Evolutionary conservation across 2,329 filamentous ascomycete genomes (phyloP), one percentile per base, ranked within the genome.

Genomic region (Penicillium sp.): DNA sequence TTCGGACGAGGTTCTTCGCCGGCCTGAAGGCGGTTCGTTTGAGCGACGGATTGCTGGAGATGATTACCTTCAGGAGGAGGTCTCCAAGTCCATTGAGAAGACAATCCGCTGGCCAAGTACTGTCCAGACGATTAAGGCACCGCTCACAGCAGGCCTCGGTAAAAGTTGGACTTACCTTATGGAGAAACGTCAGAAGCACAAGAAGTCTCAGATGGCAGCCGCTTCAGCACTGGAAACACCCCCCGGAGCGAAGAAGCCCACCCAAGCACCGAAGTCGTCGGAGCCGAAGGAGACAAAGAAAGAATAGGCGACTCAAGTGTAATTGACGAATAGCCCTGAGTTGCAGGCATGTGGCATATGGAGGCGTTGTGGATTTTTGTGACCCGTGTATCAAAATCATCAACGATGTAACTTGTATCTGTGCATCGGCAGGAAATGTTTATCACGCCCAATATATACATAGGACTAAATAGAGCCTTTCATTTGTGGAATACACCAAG

Each of bases 21-120:
- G 87, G 57, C 84, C 89, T 57, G 84, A 93, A 64, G 93, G 89
- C 11, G 90, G 92, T 44, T 83, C 85, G 1, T 97, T 99, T 63
- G 94, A 99, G 75, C 85, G 83, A 65, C 85, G 91, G 20, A 94
- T 99, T 64, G 92, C 89, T 0, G 79, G 81, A 44, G 88, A 89
- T 55, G 83, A 88, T 38, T 65, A 89, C 63, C 78, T 97, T n/a
- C 81, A 82, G 40, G 78, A 84, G 26, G 87, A 88, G 63, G 85
- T 97, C 18, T 83, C 87, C 34, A 80, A 82, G 37, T 89, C 92
- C 39, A 92, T 99, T 68, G 88, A 86, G 69, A 89, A 89, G 70
- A 97, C 95, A 0, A 90, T 97, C 66, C 84, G 85, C 54, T 97
- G 94, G 94, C 92, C 94, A 0, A 94, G 91, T 67, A 91, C 90